Percentiles rank a stretch among this genome's conserved stretches.
Conservation (phyloP, 164 flowering plant species). For the Pachysandra terminalis region DNA sequence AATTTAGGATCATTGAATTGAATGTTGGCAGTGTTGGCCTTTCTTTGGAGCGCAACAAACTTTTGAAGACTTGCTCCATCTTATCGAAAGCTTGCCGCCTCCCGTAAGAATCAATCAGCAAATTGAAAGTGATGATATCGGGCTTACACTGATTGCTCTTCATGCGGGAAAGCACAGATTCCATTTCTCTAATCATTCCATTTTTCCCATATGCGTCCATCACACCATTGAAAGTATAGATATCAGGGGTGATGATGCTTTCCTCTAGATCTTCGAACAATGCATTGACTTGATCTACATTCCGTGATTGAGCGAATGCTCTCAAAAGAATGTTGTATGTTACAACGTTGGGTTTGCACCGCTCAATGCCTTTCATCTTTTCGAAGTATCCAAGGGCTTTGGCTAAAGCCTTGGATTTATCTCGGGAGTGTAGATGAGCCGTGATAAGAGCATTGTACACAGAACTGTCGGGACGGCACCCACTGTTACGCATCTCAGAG, state of each 20-base stretch:
- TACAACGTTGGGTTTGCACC: slow-evolving; percentile 80
- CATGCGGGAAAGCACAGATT: slow-evolving; percentile 69
- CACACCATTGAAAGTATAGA: slow-evolving; percentile 86
- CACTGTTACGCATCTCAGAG: slow-evolving; percentile 98
- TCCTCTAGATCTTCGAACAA: slow-evolving; percentile 77
- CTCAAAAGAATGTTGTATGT: slow-evolving; percentile 93
- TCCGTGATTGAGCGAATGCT: slow-evolving; percentile 77
- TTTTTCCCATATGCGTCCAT: slow-evolving; percentile 97
- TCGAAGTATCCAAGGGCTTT: slow-evolving; percentile 80
- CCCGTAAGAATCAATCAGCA: slow-evolving; percentile 92
- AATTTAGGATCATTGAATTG: slow-evolving; percentile 86
- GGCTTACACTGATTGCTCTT: slow-evolving; percentile 73
- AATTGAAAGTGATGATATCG: slow-evolving; percentile 75
- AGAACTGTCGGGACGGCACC: slow-evolving; percentile 89
- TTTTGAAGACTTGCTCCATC: slow-evolving; percentile 93
- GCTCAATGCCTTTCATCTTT: slow-evolving; percentile 86
- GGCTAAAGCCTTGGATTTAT: slow-evolving; percentile 76
- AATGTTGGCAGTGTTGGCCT: slow-evolving; percentile 87
- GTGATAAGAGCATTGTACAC: slow-evolving; percentile 91
- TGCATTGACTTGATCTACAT: slow-evolving; percentile 60
- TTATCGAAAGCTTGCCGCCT: slow-evolving; percentile 81
- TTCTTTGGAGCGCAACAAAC: slow-evolving; percentile 72
- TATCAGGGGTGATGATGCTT: slow-evolving; percentile 67
- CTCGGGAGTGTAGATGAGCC: slow-evolving; percentile 82
- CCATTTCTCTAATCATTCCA: slow-evolving; percentile 94